These are phyloP conservation scores for Termitomyces sp. DNA, from an alignment of 768 basidiomycete genomes.

Conservation along the genomic window DNA sequence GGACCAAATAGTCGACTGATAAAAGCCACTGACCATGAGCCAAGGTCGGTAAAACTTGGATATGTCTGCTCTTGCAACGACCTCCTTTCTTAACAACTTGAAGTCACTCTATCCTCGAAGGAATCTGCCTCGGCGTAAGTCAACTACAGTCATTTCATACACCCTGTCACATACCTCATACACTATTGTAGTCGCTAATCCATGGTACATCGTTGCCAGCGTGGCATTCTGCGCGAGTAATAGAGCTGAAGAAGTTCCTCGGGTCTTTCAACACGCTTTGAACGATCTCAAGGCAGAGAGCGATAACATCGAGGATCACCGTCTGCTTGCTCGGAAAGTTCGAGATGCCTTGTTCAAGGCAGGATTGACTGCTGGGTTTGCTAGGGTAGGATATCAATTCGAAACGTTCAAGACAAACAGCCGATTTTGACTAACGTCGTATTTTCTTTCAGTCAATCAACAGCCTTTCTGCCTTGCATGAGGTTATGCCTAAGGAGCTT, in stretches of 20 bases:
- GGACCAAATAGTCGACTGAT: slow-evolving; percentile 1
- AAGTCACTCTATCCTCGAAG: slow-evolving; percentile 43
- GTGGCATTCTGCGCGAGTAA: slow-evolving; percentile 55
- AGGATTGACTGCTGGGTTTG: slow-evolving; percentile 55
- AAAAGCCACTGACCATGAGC: not conserved
- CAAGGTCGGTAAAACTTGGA: not conserved
- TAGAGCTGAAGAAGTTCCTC: slow-evolving; percentile 53
- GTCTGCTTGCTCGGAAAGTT: slow-evolving; percentile 50
- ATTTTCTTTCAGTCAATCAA: slow-evolving; percentile 50
- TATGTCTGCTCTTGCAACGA: slow-evolving; percentile 31
- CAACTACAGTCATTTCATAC: not conserved
- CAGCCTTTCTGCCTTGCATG: slow-evolving; percentile 47
- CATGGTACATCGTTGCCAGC: slow-evolving; percentile 53
- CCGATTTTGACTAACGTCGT: not conserved
- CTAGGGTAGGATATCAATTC: slow-evolving; percentile 41
- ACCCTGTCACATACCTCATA: not conserved
- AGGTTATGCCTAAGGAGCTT: slow-evolving; percentile 51
- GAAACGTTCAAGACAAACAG: not conserved
- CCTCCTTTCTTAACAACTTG: slow-evolving; percentile 41
- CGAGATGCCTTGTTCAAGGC: slow-evolving; percentile 64
- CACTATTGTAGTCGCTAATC: slow-evolving; percentile 28
- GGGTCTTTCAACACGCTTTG: slow-evolving; percentile 51
- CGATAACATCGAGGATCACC: slow-evolving; percentile 32
- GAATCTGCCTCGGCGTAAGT: slow-evolving; percentile 18
- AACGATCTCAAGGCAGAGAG: slow-evolving; percentile 37